Base-by-base conservation (phyloP, 2,329 filamentous ascomycete species). In the Colletotrichum cereale region DNA sequence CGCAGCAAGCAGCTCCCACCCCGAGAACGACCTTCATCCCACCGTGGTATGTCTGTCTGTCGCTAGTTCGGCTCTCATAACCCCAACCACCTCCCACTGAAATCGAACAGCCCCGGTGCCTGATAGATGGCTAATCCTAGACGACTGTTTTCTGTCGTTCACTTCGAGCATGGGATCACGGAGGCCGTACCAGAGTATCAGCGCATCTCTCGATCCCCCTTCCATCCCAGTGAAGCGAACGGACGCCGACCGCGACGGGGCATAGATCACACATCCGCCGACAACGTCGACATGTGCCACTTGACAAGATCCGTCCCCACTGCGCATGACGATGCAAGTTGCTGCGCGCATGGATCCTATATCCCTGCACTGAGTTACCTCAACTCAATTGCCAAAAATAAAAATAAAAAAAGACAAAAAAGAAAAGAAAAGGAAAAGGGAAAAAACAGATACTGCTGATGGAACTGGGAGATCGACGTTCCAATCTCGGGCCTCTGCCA, bases 291-390 rank as follows among this genome's bases (percentile, higher is more conserved):
- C 31, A 24, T 36, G 38, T 47, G 66, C 42, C 24, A 36, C 36
- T 48, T n/a, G 21, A 47, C 47, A 62, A n/a, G 56, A 55, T 55
- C 47, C 56, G 31, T 44, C 47, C 47, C 55, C 36, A 36, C 53
- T 44, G 47, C 29, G 48, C 56, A 67, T 61, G 44, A 71, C 47
- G 40, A 58, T 61, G 47, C 63, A 53, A 34, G 40, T 34, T 6
- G 34, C 53, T 69, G 44, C 60, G 65, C 61, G 24, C 67, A 62
- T 61, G 26, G 50, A 71, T 56, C 63, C 62, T 61, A 48, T 47
- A 56, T 42, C 62, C 29, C 42, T 36, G 29, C 57, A 5, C 26
- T 34, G 52, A 36, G 29, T 31, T 38, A 24, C 24, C 18, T 6
- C 18, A 16, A 24, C 14, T 18, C 36, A 16, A 40, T 7, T 36